These are phyloP conservation scores for Mortierella hygrophila DNA, from an alignment of 192 early-diverging fungal genomes.

Conservation along the genomic window DNA sequence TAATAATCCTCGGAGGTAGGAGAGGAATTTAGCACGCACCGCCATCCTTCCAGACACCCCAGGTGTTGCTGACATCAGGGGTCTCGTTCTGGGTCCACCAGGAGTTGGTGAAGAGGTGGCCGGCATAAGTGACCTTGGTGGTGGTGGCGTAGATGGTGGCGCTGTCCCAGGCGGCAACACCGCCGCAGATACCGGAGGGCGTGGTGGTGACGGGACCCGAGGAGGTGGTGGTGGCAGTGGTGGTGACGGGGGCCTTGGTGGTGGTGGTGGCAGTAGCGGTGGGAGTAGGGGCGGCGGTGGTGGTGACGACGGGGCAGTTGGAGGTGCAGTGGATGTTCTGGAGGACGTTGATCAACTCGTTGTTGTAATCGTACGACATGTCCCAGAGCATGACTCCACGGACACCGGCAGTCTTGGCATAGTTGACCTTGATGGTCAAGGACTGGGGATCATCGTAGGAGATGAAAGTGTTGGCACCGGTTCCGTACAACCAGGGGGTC, in stretches of 20 bases:
- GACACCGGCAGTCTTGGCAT: constrained; percentile 62
- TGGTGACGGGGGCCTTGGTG: neutral
- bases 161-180: constrained; percentile 46
- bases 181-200: constrained; percentile 20
- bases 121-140: constrained; percentile 48
- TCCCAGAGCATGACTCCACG: constrained; percentile 80
- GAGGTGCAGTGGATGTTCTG: constrained; percentile 52
- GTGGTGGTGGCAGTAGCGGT: constrained; percentile 13
- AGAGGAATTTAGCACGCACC: constrained; percentile 44
- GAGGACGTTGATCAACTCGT: constrained; percentile 53
- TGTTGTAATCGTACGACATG: constrained; percentile 52
- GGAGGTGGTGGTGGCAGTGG: constrained; percentile 15
- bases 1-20: neutral
- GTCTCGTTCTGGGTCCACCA: constrained; percentile 55
- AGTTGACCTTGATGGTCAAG: constrained; percentile 70
- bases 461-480: constrained; percentile 72
- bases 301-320: constrained; percentile 47
- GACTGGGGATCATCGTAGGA: constrained; percentile 86
- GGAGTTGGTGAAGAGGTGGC: constrained; percentile 43
- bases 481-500: constrained; percentile 82
- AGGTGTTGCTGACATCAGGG: constrained; percentile 11
- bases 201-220: constrained; percentile 2
- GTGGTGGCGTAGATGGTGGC: constrained; percentile 25
- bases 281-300: constrained; percentile 7
- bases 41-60: constrained; percentile 53